Evolutionary conservation across 1,139 yeast genomes (phyloP).

Genomic region (Hansenula sp.): DNA sequence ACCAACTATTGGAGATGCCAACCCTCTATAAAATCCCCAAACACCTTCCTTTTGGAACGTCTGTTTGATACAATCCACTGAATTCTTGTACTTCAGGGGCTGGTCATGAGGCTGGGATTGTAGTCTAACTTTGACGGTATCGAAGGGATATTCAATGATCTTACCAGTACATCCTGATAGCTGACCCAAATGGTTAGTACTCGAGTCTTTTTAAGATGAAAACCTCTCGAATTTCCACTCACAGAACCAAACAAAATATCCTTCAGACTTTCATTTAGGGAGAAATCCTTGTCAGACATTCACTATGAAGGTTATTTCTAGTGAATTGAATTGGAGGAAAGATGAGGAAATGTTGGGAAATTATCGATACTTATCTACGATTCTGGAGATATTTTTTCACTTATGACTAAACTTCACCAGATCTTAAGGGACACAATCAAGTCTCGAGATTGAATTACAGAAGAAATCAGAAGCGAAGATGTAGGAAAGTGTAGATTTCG

Average conservation of each 20-base stretch:
- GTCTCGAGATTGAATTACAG: no score
- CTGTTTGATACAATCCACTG: constrained; percentile 55
- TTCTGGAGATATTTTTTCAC: no score
- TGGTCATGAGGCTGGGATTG: constrained; percentile 60
- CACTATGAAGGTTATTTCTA: background rate
- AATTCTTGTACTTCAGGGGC: constrained; percentile 42
- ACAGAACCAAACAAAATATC: constrained; percentile 24
- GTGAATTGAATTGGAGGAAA: no score
- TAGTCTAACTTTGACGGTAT: constrained; percentile 83
- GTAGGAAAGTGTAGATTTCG: no score
- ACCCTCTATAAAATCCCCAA: constrained; percentile 60
- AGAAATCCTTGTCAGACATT: constrained; percentile 5
- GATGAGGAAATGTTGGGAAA: no score
- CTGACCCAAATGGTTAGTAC: constrained; percentile 6
- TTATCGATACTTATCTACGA: no score
- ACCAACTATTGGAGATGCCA: constrained; percentile 78
- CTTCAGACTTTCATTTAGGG: constrained; percentile 12
- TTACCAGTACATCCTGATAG: constrained; percentile 82
- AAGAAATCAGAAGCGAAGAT: no score
- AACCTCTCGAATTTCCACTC: constrained; percentile 8
- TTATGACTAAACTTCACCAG: no score
- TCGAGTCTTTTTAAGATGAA: no score
- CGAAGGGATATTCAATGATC: constrained; percentile 85
- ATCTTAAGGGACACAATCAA: no score
- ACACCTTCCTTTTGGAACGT: constrained; percentile 70